phyloP scores from a whole-genome alignment of 257 asterid genomes.

The Coffea canephora region DNA sequence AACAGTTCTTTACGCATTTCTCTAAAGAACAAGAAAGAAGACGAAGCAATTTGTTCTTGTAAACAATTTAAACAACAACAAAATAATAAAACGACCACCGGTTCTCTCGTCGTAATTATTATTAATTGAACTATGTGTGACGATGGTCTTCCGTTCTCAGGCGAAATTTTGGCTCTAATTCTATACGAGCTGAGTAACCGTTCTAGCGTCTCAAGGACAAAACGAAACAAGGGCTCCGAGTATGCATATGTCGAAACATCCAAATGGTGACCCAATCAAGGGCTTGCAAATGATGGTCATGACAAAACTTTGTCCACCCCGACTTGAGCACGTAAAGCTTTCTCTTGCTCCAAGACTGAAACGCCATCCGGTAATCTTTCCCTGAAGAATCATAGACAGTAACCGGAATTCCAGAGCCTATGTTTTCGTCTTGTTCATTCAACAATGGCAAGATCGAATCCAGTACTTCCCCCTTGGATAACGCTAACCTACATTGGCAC shows the following conservation, averaged over 20 bases:
- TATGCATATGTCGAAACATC: background rate
- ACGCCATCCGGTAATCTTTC: background rate
- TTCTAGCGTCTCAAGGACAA: background rate
- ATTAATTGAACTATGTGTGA: too few relatives aligned
- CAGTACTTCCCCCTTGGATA: background rate
- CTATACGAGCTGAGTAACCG: too few relatives aligned
- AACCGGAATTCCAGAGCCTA: background rate
- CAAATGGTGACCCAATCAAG: constrained; percentile 1
- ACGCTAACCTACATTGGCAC: background rate
- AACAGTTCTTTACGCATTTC: too few relatives aligned
- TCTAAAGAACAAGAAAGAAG: too few relatives aligned
- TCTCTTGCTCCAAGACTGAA: background rate
- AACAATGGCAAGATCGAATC: background rate
- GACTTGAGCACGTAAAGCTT: constrained; percentile 1
- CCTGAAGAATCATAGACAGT: background rate
- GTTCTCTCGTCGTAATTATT: too few relatives aligned
- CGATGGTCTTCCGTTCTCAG: too few relatives aligned
- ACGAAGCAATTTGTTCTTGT: too few relatives aligned
- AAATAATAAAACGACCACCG: too few relatives aligned
- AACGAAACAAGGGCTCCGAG: constrained; percentile 4
- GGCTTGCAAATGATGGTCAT: background rate
- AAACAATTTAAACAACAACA: too few relatives aligned
- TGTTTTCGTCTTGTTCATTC: background rate
- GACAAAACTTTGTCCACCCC: constrained; percentile 3
- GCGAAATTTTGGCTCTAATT: background rate